Conservation (phyloP, 2,329 filamentous ascomycete genomes). For the Metarhizium rileyi region DNA sequence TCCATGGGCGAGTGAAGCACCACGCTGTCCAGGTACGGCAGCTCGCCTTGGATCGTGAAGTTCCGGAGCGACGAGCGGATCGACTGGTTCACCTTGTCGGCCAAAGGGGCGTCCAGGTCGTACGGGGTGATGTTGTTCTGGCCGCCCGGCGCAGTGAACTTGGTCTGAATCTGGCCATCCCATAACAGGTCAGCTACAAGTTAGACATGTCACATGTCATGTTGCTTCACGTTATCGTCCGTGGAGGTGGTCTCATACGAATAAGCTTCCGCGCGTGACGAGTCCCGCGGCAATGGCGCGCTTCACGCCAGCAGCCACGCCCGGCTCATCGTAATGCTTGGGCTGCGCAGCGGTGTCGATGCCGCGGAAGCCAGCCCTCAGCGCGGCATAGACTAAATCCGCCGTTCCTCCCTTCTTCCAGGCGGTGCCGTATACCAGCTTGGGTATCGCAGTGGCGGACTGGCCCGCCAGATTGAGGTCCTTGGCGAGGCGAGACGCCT, state of each 20-base stretch:
- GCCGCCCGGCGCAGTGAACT: slow-evolving; percentile 57
- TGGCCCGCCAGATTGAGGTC: slow-evolving; percentile 22
- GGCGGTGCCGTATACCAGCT: slow-evolving; percentile 69
- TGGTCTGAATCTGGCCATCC: slow-evolving; percentile 69
- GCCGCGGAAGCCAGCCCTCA: slow-evolving; percentile 59
- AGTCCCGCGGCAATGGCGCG: slow-evolving; percentile 48
- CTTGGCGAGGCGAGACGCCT: slow-evolving; percentile 21
- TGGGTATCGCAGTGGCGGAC: slow-evolving; percentile 32
- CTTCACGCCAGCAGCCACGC: slow-evolving; percentile 58
- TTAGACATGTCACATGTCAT: no score
- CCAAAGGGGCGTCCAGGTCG: slow-evolving; percentile 44
- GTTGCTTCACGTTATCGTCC: not conserved
- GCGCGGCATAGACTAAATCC: slow-evolving; percentile 57
- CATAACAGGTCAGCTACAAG: not conserved
- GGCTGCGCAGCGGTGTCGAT: slow-evolving; percentile 75
- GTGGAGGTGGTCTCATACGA: slow-evolving; percentile 32
- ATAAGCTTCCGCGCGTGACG: slow-evolving; percentile 49
- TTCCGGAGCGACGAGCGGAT: slow-evolving; percentile 57
- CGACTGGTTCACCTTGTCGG: slow-evolving; percentile 57
- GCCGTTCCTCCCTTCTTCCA: slow-evolving; percentile 68
- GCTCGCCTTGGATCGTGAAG: slow-evolving; percentile 35
- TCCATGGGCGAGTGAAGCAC: slow-evolving; percentile 56
- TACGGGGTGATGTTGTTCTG: slow-evolving; percentile 57
- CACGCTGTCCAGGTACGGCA: slow-evolving; percentile 57
- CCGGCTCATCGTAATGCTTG: slow-evolving; percentile 64